Evolutionary conservation across 2,329 filamentous ascomycete species (phyloP).

Genomic region (Fusarium robinianum): DNA sequence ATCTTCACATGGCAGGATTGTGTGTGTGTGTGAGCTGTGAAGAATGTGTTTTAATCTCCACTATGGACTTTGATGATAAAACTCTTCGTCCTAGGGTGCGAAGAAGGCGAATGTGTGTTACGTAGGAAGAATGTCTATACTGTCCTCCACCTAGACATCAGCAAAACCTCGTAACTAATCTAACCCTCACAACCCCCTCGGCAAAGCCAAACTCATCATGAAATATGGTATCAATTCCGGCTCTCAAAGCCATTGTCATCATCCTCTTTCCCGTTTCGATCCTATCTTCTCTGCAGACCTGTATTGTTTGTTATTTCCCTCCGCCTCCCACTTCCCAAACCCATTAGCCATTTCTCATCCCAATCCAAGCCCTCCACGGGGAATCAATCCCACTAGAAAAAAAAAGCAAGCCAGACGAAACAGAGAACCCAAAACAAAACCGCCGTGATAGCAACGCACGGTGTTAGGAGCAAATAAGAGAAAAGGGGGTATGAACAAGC

Average conservation of each 20-base stretch:
- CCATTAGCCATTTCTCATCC: conserved; percentile 11
- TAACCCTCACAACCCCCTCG: background rate
- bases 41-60: no score
- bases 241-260: conserved; percentile 13
- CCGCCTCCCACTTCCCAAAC: conserved; percentile 1
- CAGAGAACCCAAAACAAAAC: conserved; percentile 11
- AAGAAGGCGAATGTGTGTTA: no score
- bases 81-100: no score
- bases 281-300: conserved; percentile 9
- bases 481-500: conserved; percentile 27
- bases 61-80: no score
- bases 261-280: conserved; percentile 23
- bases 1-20: no score
- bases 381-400: background rate
- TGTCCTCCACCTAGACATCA: no score
- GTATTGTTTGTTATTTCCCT: conserved; percentile 6
- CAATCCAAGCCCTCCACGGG: conserved; percentile 14
- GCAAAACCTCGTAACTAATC: no score
- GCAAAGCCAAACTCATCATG: conserved; percentile 8
- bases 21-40: background rate
- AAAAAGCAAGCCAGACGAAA: conserved; percentile 1
- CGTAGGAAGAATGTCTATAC: no score
- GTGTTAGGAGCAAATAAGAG: no score
- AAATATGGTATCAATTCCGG: conserved; percentile 35
- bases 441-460: conserved; percentile 10